Percentiles rank a stretch among this genome's conserved stretches.
These are phyloP conservation scores for Termitomyces sp. DNA, from an alignment of 768 basidiomycete genomes.

Conservation along the genomic window DNA sequence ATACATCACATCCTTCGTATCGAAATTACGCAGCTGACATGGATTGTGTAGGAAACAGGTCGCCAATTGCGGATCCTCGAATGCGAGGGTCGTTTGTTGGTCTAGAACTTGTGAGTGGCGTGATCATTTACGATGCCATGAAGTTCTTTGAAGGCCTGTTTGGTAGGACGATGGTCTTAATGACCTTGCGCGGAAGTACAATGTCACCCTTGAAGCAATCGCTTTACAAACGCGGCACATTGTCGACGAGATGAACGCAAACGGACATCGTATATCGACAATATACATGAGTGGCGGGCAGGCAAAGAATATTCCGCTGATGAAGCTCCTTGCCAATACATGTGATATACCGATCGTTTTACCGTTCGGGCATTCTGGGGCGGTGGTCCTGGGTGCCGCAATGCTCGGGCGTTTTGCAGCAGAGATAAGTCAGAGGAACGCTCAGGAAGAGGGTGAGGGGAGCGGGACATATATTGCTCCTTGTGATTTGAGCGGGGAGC, in stretches of 20 bases:
- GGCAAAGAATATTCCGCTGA: constrained; percentile 83
- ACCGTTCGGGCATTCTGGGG: constrained; percentile 69
- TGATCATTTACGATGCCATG: not conserved
- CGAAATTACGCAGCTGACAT: not conserved
- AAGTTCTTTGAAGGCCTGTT: not conserved
- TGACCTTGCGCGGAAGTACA: constrained; percentile 89
- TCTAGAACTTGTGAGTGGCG: constrained; percentile 60
- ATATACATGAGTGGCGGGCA: constrained; percentile 95
- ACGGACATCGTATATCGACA: constrained; percentile 76
- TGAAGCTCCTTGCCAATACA: constrained; percentile 86
- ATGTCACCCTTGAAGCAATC: constrained; percentile 89
- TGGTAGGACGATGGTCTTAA: constrained; percentile 61
- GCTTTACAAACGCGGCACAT: constrained; percentile 95
- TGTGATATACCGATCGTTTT: constrained; percentile 82
- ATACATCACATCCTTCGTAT: constrained; percentile 1
- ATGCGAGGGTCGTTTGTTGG: constrained; percentile 94
- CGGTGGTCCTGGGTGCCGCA: constrained; percentile 90
- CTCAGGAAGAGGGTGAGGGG: constrained; percentile 21
- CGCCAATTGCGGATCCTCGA: constrained; percentile 91
- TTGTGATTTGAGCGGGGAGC: constrained; percentile 30
- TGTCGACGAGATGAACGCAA: constrained; percentile 80
- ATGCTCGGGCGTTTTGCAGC: constrained; percentile 90
- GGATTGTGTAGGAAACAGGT: constrained; percentile 74
- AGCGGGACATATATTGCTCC: constrained; percentile 9
- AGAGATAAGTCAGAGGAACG: constrained; percentile 34